Evolutionary conservation across 1,284 basidiomycete species (phyloP).

Genomic region (Cutaneotrichosporon cavernicola): DNA sequence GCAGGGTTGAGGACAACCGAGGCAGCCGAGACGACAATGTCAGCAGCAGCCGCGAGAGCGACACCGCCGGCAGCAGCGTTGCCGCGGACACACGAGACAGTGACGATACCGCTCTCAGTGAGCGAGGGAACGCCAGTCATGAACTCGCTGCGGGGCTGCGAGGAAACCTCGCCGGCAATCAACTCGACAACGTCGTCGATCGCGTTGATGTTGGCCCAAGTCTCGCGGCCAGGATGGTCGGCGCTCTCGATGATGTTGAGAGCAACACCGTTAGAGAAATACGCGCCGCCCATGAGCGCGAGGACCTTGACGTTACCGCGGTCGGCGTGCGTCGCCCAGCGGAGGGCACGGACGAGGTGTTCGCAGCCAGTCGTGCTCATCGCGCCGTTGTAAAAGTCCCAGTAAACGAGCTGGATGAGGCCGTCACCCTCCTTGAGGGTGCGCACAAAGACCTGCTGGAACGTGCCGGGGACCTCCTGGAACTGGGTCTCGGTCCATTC

Average conservation of each 20-base stretch:
- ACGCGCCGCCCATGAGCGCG: slow-evolving; percentile 53
- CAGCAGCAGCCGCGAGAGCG: slow-evolving; percentile 54
- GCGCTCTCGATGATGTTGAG: slow-evolving; percentile 55
- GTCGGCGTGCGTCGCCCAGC: slow-evolving; percentile 45
- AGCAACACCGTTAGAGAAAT: slow-evolving; percentile 57
- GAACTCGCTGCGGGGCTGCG: slow-evolving; percentile 38
- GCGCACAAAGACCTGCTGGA: slow-evolving; percentile 55
- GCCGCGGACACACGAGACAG: slow-evolving; percentile 54
- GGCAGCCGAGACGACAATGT: slow-evolving; percentile 51
- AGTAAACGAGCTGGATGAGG: slow-evolving; percentile 52
- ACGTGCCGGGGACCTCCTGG: slow-evolving; percentile 46
- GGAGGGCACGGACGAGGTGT: slow-evolving; percentile 49
- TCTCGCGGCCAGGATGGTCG: slow-evolving; percentile 51
- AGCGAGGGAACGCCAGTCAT: slow-evolving; percentile 40
- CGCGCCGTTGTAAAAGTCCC: slow-evolving; percentile 57
- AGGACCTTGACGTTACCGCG: slow-evolving; percentile 49
- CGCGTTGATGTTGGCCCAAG: slow-evolving; percentile 57
- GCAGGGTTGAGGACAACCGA: slow-evolving; percentile 55
- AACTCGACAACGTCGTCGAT: slow-evolving; percentile 54
- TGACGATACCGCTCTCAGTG: slow-evolving; percentile 52
- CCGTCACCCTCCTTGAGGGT: slow-evolving; percentile 39
- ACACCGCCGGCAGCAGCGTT: slow-evolving; percentile 57
- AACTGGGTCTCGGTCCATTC: slow-evolving; percentile 48
- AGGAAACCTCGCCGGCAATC: slow-evolving; percentile 41
- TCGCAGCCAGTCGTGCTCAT: slow-evolving; percentile 54